phyloP scores from a whole-genome alignment of 495 filamentous ascomycete genomes.

The Pyrenopolyporus hunteri region DNA sequence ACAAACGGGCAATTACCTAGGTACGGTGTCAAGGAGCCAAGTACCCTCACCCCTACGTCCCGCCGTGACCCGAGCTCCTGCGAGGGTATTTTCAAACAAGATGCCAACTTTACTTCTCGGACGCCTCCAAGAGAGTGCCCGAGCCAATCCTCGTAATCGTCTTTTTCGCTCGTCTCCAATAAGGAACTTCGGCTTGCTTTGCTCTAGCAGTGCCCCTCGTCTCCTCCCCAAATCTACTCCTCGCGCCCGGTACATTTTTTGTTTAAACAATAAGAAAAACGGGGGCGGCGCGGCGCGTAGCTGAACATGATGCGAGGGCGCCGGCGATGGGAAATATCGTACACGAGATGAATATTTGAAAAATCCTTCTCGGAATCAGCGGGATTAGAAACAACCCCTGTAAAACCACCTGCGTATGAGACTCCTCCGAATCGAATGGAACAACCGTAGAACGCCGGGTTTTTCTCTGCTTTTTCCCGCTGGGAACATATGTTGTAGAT shows the following conservation, averaged over 20 bases:
- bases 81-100: background rate
- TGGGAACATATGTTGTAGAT: conserved; percentile 7
- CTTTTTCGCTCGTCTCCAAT: conserved; percentile 11
- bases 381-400: conserved; percentile 14
- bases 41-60: background rate
- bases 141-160: conserved; percentile 1
- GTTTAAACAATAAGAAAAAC: conserved; percentile 5
- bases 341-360: conserved; percentile 22
- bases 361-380: conserved; percentile 14
- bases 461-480: conserved; percentile 26
- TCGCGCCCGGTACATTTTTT: conserved; percentile 15
- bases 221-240: conserved; percentile 7
- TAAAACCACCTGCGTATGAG: conserved; percentile 5
- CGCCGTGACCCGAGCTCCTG: background rate
- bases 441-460: conserved; percentile 31
- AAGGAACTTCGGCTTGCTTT: conserved; percentile 11
- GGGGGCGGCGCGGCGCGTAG: background rate
- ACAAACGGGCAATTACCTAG: background rate
- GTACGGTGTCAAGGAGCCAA: background rate
- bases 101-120: background rate
- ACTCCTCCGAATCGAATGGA: conserved; percentile 12
- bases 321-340: conserved; percentile 22
- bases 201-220: conserved; percentile 5
- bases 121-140: background rate
- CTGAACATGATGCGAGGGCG: background rate